Evolutionary conservation across 805 yeast species (phyloP), one percentile per base, ranked within the genome.

Genomic region (Ascoidea tarda): DNA sequence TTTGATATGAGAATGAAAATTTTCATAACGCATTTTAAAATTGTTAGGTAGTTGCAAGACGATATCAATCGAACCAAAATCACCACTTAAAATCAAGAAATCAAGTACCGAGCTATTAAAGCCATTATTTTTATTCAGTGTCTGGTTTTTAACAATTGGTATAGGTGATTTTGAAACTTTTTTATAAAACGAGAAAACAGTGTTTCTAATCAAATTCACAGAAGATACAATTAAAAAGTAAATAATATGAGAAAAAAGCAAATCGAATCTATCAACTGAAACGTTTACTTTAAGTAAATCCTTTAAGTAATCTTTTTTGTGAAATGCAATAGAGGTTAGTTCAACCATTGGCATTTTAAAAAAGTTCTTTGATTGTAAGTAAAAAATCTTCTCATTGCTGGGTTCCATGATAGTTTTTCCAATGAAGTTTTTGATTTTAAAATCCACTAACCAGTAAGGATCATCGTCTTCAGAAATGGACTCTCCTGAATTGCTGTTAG

Each of bases 11-110:
- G 65, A 47, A 5, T 62, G 63, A 6, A 70, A 63, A 0, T 69
- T 32, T 56, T 81, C 85, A 1, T 78, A 8, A 57, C 74, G 74
- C 16, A 77, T 58, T 32, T 71, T 74, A 55, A 81, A 71, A 4
- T 73, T 73, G 56, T 76, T 75, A 3, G 78, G 77, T 49, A 82
- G 59, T 1, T 48, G 67, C 62, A 42, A 72, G 42, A 14, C 69
- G 58, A 14, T 59, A 56, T 46, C 63, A 63, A 31, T 62, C 47
- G 32, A 58, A 48, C 6, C 59, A 65, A 5, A 62, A 47, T 5
- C 60, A 53, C 6, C 61, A 45, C 32, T 59, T 56, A 6, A 66
- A 14, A 5, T 62, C 60, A 14, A 65, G 10, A 16, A 64, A 50
- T 5, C 60, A 49, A 12, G 60, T 49, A 44, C 64, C 46, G 21